phyloP scores from a whole-genome alignment of 306 rosid species.

The Citrullus amarus region DNA sequence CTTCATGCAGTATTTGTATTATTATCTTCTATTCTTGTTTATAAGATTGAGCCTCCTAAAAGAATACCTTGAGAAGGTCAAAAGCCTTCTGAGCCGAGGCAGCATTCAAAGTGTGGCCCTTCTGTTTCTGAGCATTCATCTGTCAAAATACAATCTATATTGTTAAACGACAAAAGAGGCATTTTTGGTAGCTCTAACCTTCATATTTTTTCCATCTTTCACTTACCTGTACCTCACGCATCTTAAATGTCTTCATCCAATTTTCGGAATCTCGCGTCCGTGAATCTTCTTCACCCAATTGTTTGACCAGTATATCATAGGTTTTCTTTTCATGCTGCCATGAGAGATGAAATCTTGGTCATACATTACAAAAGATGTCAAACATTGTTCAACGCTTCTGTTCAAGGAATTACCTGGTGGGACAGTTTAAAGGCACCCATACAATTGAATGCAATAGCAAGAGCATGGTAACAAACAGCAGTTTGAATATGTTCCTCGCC shows the following conservation, averaged over 20 bases:
- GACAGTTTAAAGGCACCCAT: constrained; percentile 98
- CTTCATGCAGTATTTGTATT: no score
- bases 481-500: constrained; percentile 98
- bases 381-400: neutral
- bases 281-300: constrained; percentile 92
- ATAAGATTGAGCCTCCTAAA: neutral
- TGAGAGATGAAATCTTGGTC: neutral
- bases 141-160: constrained; percentile 16
- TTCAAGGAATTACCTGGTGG: constrained; percentile 56
- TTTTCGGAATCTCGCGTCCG: constrained; percentile 85
- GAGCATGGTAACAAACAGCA: constrained; percentile 98
- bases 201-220: neutral
- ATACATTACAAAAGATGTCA: neutral
- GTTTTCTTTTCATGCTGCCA: constrained; percentile 94
- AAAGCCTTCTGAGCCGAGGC: constrained; percentile 83
- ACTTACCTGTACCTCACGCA: constrained; percentile 86
- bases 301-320: constrained; percentile 88
- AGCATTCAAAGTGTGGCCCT: constrained; percentile 82
- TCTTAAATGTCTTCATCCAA: constrained; percentile 95
- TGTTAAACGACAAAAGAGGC: neutral
- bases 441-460: constrained; percentile 92
- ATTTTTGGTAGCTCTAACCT: neutral
- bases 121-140: constrained; percentile 94
- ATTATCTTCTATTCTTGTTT: neutral
- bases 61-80: constrained; percentile 71